A percentile compares a stretch with the other conserved stretches of the same genome.
phyloP scores from a whole-genome alignment of 805 yeast genomes.

The Candida germanica region DNA sequence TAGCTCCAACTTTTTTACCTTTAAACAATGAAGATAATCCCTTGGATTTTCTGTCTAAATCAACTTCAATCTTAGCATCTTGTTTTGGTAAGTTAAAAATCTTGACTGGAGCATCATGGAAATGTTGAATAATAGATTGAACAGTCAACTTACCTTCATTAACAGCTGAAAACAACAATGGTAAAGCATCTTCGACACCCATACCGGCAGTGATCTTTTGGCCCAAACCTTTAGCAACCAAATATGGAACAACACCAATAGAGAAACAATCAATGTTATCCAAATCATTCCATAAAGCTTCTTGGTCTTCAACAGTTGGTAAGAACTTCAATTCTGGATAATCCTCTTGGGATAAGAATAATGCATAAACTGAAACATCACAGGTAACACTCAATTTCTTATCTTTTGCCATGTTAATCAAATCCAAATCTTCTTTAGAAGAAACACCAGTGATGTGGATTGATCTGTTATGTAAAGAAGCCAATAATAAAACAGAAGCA shows the following conservation, averaged over 20 bases:
- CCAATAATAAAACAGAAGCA: constrained; percentile 87
- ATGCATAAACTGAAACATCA: constrained; percentile 78
- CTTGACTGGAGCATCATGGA: constrained; percentile 77
- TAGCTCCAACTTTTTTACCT: constrained; percentile 59
- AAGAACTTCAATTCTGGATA: constrained; percentile 69
- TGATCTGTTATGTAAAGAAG: constrained; percentile 79
- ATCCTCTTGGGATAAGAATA: constrained; percentile 71
- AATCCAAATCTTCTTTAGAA: constrained; percentile 73
- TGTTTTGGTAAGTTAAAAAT: constrained; percentile 84
- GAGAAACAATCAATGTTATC: constrained; percentile 80
- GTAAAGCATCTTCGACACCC: constrained; percentile 78
- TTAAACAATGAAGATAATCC: constrained; percentile 29
- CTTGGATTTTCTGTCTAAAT: constrained; percentile 59
- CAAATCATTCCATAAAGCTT: constrained; percentile 75
- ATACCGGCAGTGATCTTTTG: constrained; percentile 63
- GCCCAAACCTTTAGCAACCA: constrained; percentile 64
- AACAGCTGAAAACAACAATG: constrained; percentile 79
- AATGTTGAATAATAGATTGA: constrained; percentile 65
- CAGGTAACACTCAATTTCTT: constrained; percentile 82
- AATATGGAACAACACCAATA: constrained; percentile 74
- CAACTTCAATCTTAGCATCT: constrained; percentile 76
- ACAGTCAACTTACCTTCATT: constrained; percentile 66
- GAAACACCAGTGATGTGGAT: constrained; percentile 89
- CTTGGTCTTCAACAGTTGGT: constrained; percentile 80
- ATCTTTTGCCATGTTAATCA: constrained; percentile 81